Percentiles rank a stretch among this genome's conserved stretches.
These are phyloP conservation scores for Penicillium canescens DNA, from an alignment of 495 filamentous ascomycete species.

Conservation along the genomic window DNA sequence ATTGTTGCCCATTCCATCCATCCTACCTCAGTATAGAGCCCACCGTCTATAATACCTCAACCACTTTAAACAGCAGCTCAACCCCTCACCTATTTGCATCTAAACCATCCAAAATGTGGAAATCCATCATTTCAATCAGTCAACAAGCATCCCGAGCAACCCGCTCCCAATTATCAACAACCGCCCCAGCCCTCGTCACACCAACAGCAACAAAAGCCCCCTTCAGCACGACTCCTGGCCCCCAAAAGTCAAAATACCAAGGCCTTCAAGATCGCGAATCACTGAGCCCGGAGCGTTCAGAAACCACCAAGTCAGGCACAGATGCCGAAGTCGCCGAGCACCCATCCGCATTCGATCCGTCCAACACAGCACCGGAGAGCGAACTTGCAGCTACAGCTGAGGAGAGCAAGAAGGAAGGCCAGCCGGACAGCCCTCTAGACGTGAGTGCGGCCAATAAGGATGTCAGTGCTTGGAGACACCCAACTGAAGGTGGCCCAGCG, in stretches of 20 bases:
- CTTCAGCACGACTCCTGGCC: conserved; percentile 17
- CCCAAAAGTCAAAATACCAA: conserved; percentile 31
- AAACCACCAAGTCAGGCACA: conserved; percentile 59
- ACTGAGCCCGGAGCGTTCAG: conserved; percentile 54
- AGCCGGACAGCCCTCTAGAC: conserved; percentile 50
- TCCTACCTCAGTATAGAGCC: background rate
- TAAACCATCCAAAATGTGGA: conserved; percentile 22
- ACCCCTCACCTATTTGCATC: background rate
- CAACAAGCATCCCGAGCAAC: conserved; percentile 17
- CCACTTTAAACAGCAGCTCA: background rate
- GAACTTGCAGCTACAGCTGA: conserved; percentile 44
- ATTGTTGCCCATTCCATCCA: background rate
- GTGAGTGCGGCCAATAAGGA: conserved; percentile 62
- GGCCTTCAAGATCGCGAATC: conserved; percentile 52
- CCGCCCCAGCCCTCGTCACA: background rate
- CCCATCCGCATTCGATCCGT: conserved; percentile 58
- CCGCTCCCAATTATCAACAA: background rate
- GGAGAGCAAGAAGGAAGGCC: conserved; percentile 29
- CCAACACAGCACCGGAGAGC: conserved; percentile 55
- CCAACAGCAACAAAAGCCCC: conserved; percentile 1
- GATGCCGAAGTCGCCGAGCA: conserved; percentile 54
- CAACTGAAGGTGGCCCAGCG: conserved; percentile 50
- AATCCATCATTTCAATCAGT: conserved; percentile 23
- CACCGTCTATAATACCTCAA: background rate
- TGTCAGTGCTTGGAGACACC: conserved; percentile 48